Evolutionary conservation across 768 basidiomycete genomes (phyloP).

Genomic region (Trametes meyenii): DNA sequence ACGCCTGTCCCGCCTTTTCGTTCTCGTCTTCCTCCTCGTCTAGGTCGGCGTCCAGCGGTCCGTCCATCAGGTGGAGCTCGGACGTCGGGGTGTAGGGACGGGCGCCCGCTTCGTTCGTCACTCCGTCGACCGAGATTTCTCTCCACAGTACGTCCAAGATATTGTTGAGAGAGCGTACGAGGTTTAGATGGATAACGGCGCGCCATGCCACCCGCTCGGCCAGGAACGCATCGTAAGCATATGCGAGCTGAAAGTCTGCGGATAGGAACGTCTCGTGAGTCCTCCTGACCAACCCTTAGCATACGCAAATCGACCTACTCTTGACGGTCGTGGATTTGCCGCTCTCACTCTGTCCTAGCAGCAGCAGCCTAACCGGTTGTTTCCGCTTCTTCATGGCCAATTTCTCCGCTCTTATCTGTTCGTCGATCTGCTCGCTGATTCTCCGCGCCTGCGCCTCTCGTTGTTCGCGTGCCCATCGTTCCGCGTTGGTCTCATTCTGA

Average conservation of each 20-base stretch:
- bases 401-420: constrained; percentile 64
- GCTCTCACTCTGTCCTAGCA: constrained; percentile 75
- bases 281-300: not conserved
- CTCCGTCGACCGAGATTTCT: constrained; percentile 7
- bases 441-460: constrained; percentile 66
- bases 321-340: constrained; percentile 82
- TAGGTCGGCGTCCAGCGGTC: constrained; percentile 12
- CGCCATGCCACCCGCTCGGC: constrained; percentile 75
- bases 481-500: constrained; percentile 59
- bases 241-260: constrained; percentile 76
- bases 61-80: not conserved
- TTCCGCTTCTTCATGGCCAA: constrained; percentile 61
- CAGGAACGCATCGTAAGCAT: constrained; percentile 69
- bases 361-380: constrained; percentile 71
- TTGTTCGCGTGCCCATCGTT: constrained; percentile 55
- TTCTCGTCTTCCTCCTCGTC: constrained; percentile 17
- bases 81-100: constrained; percentile 1
- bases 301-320: constrained; percentile 45
- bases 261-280: not conserved
- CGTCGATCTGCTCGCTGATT: constrained; percentile 77
- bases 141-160: constrained; percentile 59
- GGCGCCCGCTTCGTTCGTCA: not conserved
- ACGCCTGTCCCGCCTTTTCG: not conserved
- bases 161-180: constrained; percentile 71
- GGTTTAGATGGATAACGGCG: constrained; percentile 76